A percentile compares a stretch with the other conserved stretches of the same genome.
Conservation (phyloP, 2,329 filamentous ascomycete genomes). For the Blumeria graminis region DNA sequence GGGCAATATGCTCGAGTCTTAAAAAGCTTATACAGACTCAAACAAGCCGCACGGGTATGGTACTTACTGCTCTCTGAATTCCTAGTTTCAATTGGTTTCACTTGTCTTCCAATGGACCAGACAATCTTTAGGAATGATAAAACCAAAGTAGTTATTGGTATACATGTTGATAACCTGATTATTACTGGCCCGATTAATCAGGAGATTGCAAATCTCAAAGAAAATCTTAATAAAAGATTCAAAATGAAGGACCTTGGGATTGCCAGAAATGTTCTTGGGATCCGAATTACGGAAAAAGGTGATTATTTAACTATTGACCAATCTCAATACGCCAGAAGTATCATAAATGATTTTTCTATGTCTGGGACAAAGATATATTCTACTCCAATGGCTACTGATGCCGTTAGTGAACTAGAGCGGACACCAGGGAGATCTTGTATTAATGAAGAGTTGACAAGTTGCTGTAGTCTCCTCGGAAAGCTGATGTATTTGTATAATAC, state of each 20-base stretch:
- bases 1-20: conserved; percentile 7
- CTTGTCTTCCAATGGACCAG: neutral
- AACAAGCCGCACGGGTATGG: conserved; percentile 13
- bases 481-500: neutral
- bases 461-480: neutral
- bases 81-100: neutral
- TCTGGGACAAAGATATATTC: too few relatives aligned
- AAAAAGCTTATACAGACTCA: conserved; percentile 15
- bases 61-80: conserved; percentile 6
- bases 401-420: too few relatives aligned
- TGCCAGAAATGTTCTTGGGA: neutral
- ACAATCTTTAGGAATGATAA: neutral
- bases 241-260: conserved; percentile 1
- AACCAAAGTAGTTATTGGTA: too few relatives aligned
- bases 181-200: too few relatives aligned
- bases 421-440: too few relatives aligned
- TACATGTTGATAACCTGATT: too few relatives aligned
- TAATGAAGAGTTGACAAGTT: neutral
- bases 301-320: too few relatives aligned
- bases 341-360: too few relatives aligned
- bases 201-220: conserved; percentile 1
- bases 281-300: neutral
- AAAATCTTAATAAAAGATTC: neutral
- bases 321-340: too few relatives aligned
- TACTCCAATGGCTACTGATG: too few relatives aligned